Evolutionary conservation across 2,329 filamentous ascomycete genomes (phyloP).

Genomic region (Colletotrichum higginsianum): DNA sequence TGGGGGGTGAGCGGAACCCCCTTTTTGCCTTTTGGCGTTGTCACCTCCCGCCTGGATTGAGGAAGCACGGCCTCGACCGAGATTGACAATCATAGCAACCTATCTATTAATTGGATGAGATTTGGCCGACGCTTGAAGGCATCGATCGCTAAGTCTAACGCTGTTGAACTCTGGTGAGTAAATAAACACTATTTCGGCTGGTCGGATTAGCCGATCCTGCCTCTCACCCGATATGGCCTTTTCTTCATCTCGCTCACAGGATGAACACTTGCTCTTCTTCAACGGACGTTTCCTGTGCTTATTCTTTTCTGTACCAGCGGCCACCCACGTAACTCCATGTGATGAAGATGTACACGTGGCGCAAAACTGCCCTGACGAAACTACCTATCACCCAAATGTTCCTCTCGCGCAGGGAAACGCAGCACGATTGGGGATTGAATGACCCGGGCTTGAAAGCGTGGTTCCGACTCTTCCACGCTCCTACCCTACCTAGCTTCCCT

Average conservation of each 20-base stretch:
- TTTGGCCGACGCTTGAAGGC: not conserved
- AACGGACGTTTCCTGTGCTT: not conserved
- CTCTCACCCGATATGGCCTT: not conserved
- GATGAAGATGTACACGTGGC: not conserved
- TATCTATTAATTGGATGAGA: not conserved
- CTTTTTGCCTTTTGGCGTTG: not conserved
- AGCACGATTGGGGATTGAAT: not conserved
- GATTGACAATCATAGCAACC: not conserved
- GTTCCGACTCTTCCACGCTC: not conserved
- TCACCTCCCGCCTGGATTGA: not conserved
- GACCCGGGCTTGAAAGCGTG: not conserved
- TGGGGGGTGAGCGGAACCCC: conserved; percentile 1
- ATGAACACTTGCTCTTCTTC: not conserved
- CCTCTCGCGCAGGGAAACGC: not conserved
- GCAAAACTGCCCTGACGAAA: conserved; percentile 5
- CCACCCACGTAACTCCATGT: not conserved
- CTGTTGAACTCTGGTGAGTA: not conserved
- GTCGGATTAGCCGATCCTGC: not conserved
- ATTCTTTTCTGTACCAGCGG: not conserved
- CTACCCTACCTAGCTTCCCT: not conserved
- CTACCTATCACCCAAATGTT: too few relatives aligned
- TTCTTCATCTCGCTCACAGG: not conserved
- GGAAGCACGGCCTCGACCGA: not conserved
- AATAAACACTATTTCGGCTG: not conserved
- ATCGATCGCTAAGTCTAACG: not conserved